These are phyloP conservation scores for Mrakia hoshinonis DNA, from an alignment of 768 basidiomycete genomes.

Conservation along the genomic window DNA sequence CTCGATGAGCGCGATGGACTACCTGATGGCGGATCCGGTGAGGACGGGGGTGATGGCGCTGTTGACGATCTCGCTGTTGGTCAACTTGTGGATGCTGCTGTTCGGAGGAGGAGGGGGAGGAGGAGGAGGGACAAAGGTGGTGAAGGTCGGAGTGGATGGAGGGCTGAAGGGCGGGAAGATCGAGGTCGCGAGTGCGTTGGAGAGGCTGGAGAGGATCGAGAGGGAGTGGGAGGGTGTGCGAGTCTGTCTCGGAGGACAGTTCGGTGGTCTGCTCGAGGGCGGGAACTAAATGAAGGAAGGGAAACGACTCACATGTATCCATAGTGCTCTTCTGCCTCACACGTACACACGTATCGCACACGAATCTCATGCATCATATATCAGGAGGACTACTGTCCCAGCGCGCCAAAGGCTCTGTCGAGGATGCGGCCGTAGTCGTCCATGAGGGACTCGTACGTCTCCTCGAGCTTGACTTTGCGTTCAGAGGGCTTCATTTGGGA, in stretches of 20 bases:
- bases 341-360: no score
- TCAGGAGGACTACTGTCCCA: no score
- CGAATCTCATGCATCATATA: no score
- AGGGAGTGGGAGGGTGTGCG: constrained; percentile 13
- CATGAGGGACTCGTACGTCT: constrained; percentile 78
- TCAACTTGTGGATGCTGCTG: not conserved
- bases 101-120: not conserved
- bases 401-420: constrained; percentile 33
- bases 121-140: not conserved
- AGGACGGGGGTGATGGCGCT: not conserved
- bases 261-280: not conserved
- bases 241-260: not conserved
- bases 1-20: not conserved
- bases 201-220: constrained; percentile 14
- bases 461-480: constrained; percentile 76
- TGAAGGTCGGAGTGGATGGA: not conserved
- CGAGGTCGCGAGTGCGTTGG: not conserved
- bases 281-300: not conserved
- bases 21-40: constrained; percentile 7
- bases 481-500: constrained; percentile 80
- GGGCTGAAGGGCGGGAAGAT: not conserved
- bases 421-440: constrained; percentile 80
- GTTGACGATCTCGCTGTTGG: not conserved
- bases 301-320: no score
- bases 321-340: no score